Conservation (phyloP, 2,329 filamentous ascomycete species). For the Cryphonectria parasitica region DNA sequence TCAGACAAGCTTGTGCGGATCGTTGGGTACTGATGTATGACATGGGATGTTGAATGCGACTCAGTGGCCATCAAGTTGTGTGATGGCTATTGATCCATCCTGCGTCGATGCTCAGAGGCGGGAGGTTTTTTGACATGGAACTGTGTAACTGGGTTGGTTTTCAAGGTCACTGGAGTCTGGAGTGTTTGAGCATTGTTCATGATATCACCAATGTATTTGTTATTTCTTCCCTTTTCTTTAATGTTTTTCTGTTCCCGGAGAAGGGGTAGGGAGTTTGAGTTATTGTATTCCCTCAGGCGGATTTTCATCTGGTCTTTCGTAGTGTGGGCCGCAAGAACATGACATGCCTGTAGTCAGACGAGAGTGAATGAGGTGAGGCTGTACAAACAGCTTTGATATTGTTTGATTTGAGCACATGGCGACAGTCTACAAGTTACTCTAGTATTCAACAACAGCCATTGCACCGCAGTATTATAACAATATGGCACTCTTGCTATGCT, state of each 20-base stretch:
- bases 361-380: too few relatives aligned
- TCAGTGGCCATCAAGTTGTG: neutral
- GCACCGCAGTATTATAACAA: too few relatives aligned
- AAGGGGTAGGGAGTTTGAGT: neutral
- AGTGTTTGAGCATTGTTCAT: conserved; percentile 11
- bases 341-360: conserved; percentile 3
- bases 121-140: conserved; percentile 13
- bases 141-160: conserved; percentile 9
- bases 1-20: neutral
- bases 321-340: neutral
- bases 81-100: neutral
- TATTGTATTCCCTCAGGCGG: neutral
- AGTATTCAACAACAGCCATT: too few relatives aligned
- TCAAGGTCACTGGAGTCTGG: conserved; percentile 22
- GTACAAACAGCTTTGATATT: too few relatives aligned
- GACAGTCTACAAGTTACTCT: too few relatives aligned
- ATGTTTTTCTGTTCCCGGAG: neutral
- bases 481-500: too few relatives aligned
- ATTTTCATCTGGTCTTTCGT: neutral
- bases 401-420: too few relatives aligned
- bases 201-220: conserved; percentile 20
- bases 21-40: neutral
- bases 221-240: neutral
- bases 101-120: neutral
- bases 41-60: neutral